Base-by-base conservation (phyloP, 208 protist species). In the Crithidia sp. region DNA sequence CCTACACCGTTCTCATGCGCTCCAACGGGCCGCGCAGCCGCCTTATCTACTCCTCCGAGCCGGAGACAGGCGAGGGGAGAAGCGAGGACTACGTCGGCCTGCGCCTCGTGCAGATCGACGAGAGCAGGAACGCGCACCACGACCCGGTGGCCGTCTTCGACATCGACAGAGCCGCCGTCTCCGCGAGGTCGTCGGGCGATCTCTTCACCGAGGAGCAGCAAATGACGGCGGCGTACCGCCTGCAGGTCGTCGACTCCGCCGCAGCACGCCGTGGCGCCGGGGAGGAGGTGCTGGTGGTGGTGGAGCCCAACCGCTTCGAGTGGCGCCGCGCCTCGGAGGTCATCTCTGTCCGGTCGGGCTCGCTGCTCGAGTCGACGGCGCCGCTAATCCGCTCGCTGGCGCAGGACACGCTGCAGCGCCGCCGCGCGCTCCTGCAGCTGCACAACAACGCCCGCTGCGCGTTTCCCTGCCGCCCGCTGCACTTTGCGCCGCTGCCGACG, bases 1-100 rank as follows among this genome's bases (percentile, higher is more conserved):
- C 90, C 2, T 97, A 97, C 79, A 83, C 79, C 5, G 68, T 94
- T 10, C 71, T 92, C 12, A 85, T 82, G 58, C 82, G 74, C 41
- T 81, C 71, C 39, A 83, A 82, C 49, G 79, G 79, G 3, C 86
- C 83, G 43, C 75, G 91, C 37, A 95, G 89, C 67, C 63, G 78
- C 49, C 83, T 94, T 57, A 77, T 93, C n/a, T 85, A 84, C 73
- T 79, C 79, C n/a, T 67, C 57, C 16, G 76, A 85, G 52, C 73
- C 69, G 1, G 44, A 44, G 4, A 3, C 62, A 10, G 40, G 59
- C 41, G 67, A 68, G 17, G 44, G 59, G 19, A 69, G 59, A 43
- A 56, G 40, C 36, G 67, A 74, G 4, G 74, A 79, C 28, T 54
- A 69, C 43, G 37, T 79, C 4, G 44, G 39, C 43, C 8, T 79